phyloP scores from a whole-genome alignment of 257 asterid genomes.

The Cinchona pubescens region DNA sequence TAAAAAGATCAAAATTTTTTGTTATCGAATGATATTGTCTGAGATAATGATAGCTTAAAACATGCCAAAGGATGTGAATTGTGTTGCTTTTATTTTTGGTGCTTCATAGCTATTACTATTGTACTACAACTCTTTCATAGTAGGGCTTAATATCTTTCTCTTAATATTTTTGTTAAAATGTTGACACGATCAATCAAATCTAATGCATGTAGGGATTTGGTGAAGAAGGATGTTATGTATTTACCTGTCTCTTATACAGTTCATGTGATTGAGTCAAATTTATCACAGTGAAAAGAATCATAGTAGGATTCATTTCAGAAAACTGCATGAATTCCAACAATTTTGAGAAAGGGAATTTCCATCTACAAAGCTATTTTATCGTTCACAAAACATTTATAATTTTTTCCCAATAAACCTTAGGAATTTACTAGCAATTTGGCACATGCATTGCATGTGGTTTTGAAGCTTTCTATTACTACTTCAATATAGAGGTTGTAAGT shows the following conservation, averaged over 20 bases:
- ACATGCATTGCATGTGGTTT: too few species aligned
- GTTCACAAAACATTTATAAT: too few species aligned
- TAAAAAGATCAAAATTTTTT: constrained; percentile 62
- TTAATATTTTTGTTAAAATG: constrained; percentile 40
- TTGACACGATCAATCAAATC: constrained; percentile 10
- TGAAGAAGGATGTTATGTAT: not conserved
- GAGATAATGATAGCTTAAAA: constrained; percentile 32
- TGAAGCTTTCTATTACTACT: too few species aligned
- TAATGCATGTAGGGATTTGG: constrained; percentile 7
- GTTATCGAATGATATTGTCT: constrained; percentile 65
- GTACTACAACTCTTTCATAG: constrained; percentile 22
- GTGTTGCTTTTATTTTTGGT: not conserved
- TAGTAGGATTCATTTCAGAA: constrained; percentile 27
- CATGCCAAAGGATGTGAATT: constrained; percentile 19
- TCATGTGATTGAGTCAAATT: constrained; percentile 3
- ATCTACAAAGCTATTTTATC: too few species aligned
- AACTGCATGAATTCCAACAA: constrained; percentile 10
- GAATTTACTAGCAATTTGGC: too few species aligned
- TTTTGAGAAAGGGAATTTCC: constrained; percentile 2
- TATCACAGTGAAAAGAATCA: constrained; percentile 17
- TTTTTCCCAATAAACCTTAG: too few species aligned
- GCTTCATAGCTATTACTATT: constrained; percentile 2
- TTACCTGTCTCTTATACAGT: not conserved
- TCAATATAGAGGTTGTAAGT: too few species aligned
- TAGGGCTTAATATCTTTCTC: constrained; percentile 57